These are phyloP conservation scores for Lasiodiplodia sp. DNA, from an alignment of 2,329 filamentous ascomycete genomes.

Conservation along the genomic window DNA sequence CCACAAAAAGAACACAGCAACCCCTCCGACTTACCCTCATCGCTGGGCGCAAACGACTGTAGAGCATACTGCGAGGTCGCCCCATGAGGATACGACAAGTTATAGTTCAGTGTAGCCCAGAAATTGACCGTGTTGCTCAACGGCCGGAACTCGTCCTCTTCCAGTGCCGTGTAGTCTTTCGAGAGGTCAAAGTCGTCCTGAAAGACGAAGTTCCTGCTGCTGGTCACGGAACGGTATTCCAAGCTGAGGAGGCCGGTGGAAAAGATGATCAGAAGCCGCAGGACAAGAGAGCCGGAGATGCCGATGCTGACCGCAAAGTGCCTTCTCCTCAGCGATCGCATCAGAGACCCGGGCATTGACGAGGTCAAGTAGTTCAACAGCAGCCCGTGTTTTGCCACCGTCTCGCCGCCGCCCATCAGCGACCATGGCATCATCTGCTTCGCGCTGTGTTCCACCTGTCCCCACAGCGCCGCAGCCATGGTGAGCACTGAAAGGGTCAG, in stretches of 20 bases:
- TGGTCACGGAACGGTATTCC: slow-evolving; percentile 1
- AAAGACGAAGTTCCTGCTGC: neutral
- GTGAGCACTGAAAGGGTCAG: slow-evolving; percentile 8
- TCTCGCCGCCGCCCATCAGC: neutral
- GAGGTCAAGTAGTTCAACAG: slow-evolving; percentile 18
- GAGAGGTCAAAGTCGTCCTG: neutral
- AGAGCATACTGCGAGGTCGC: slow-evolving; percentile 5
- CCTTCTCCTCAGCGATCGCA: neutral
- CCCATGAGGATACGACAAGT: neutral
- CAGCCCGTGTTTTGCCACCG: neutral
- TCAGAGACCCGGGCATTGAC: neutral
- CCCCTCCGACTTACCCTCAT: neutral
- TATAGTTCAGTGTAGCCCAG: slow-evolving; percentile 4
- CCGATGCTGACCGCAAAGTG: slow-evolving; percentile 15
- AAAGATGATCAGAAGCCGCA: slow-evolving; percentile 13
- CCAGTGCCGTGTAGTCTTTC: neutral
- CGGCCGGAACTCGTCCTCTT: neutral
- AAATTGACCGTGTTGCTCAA: neutral
- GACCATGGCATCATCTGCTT: slow-evolving; percentile 10
- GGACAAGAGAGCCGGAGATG: neutral
- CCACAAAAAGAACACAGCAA: neutral
- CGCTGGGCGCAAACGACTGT: neutral
- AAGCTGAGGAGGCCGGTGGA: slow-evolving; percentile 20
- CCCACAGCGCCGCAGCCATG: slow-evolving; percentile 10
- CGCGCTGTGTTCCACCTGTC: slow-evolving; percentile 2